Conservation (phyloP, 768 basidiomycete species). For the Leccinum broughii region DNA sequence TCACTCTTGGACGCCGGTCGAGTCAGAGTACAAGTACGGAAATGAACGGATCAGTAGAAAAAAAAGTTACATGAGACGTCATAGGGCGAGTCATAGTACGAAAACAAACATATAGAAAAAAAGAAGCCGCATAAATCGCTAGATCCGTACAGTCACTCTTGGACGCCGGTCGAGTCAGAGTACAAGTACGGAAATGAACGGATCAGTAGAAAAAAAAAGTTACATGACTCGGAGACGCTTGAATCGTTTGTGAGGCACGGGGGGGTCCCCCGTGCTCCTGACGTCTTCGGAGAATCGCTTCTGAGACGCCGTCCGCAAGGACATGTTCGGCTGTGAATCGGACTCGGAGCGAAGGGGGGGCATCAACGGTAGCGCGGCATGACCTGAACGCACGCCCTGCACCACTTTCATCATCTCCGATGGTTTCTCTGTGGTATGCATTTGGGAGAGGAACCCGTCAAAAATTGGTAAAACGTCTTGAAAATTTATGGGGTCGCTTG, state of each 20-base stretch:
- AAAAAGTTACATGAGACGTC: background rate
- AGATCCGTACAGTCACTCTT: too few species aligned
- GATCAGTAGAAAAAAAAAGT: background rate
- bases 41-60: background rate
- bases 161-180: background rate
- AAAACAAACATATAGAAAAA: too few species aligned
- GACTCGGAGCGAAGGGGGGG: background rate
- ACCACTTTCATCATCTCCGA: background rate
- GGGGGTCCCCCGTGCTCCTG: background rate
- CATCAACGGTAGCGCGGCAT: background rate
- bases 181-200: background rate
- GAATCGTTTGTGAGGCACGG: background rate
- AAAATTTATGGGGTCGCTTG: background rate
- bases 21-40: background rate
- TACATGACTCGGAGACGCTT: background rate
- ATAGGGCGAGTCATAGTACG: too few species aligned
- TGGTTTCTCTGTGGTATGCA: background rate
- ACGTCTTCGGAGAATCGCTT: background rate
- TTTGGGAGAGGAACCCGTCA: background rate
- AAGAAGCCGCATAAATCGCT: too few species aligned
- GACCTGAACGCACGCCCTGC: background rate
- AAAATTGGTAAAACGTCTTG: background rate
- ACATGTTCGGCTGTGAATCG: background rate
- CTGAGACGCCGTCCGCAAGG: background rate
- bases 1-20: too few species aligned